Evolutionary conservation across 2,329 filamentous ascomycete species (phyloP).

Genomic region (Podosphaera xanthii): DNA sequence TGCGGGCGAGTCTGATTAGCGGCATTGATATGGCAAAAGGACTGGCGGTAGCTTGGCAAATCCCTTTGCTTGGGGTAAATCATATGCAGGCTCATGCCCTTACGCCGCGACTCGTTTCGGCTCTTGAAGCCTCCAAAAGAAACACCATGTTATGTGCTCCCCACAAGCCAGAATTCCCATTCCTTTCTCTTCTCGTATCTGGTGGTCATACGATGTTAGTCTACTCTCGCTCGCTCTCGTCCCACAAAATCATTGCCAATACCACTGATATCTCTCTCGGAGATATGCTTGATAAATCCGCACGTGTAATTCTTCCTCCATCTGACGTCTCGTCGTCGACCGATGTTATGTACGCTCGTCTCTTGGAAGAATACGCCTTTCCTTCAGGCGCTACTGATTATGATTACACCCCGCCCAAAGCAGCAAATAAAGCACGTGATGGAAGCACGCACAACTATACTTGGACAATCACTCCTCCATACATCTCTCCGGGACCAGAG

Average conservation of each 20-base stretch:
- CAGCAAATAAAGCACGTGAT: conserved; percentile 26
- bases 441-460: conserved; percentile 25
- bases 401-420: conserved; percentile 25
- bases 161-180: conserved; percentile 44
- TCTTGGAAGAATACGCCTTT: conserved; percentile 64
- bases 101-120: conserved; percentile 55
- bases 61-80: conserved; percentile 68
- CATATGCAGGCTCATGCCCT: conserved; percentile 96
- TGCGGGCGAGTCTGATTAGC: conserved; percentile 53
- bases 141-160: neutral
- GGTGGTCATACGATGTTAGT: conserved; percentile 83
- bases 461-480: conserved; percentile 48
- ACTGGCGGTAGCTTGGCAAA: conserved; percentile 57
- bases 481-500: conserved; percentile 29
- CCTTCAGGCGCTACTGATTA: conserved; percentile 21
- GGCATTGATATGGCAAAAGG: conserved; percentile 76
- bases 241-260: conserved; percentile 51
- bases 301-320: conserved; percentile 48
- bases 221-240: conserved; percentile 40
- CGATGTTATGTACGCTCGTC: conserved; percentile 56
- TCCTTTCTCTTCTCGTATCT: conserved; percentile 70
- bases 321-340: conserved; percentile 28
- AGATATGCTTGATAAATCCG: conserved; percentile 72
- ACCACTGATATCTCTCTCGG: conserved; percentile 72
- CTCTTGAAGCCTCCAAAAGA: conserved; percentile 21